Evolutionary conservation across 2,329 filamentous ascomycete species (phyloP), one percentile per base, ranked within the genome.

Genomic region (Botrytis porri): DNA sequence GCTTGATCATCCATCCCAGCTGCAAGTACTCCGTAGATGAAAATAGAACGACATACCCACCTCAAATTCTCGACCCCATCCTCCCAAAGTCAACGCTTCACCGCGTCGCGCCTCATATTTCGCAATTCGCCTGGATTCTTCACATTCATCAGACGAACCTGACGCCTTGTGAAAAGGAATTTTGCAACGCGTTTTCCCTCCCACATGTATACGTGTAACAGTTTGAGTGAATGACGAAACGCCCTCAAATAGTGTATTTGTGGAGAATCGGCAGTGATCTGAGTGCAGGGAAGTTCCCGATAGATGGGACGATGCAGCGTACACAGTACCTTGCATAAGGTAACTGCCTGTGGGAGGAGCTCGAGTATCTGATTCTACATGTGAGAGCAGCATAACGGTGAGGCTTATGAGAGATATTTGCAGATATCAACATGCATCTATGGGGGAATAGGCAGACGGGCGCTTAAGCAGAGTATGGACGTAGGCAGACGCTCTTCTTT

Each of bases 221-320:
- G 9, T 12, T 54, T 54, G 45, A 67, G 32, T 29, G 25, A 67
- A 39, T 51, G n/a, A 54, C 32, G 22, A 39, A 67, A 54, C 35
- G 64, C 32, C 22, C 35, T 39, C 22, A 32, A 25, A 22, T 54
- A 29, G 22, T 14, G 3, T 22, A 39, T 43, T n/a, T 54, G 32
- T 54, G 64, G 64, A 67, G 64, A 39, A 39, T 5, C 45, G 45
- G 45, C 16, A 39, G 32, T 22, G 64, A 67, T 67, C 64, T 54
- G 64, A 54, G 45, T n/a, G 35, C 63, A 66, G 63, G 63, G 63
- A n/a, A 51, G 43, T n/a, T 54, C 48, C 35, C 35, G 45, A 54
- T 54, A 29, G 35, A 54, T 54, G 51, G 45, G 16, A 67, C 39
- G 18, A 45, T 29, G 61, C 20, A 22, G n/a, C 20, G 29, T 32